phyloP scores from a whole-genome alignment of 2,329 filamentous ascomycete species.

The Aspergillus phoenicis region DNA sequence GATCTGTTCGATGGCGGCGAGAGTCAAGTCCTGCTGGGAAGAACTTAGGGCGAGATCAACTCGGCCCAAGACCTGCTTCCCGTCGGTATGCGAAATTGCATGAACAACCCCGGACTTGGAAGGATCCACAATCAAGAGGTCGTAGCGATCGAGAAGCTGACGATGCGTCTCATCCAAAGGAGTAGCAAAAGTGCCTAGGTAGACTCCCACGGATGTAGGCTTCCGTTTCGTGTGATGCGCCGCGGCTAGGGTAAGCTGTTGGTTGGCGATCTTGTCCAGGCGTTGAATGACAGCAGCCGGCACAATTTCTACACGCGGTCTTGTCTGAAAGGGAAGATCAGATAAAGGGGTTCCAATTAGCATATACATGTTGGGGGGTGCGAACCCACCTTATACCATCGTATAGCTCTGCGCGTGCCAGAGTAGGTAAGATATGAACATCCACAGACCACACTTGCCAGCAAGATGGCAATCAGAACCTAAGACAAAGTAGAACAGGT shows the following conservation, averaged over 20 bases:
- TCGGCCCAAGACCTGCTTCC: constrained; percentile 35
- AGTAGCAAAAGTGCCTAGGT: constrained; percentile 43
- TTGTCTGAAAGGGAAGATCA: constrained; percentile 25
- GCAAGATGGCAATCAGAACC: constrained; percentile 39
- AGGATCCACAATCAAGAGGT: constrained; percentile 50
- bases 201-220: constrained; percentile 46
- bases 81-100: constrained; percentile 30
- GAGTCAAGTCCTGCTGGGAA: constrained; percentile 22
- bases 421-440: constrained; percentile 35
- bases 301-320: constrained; percentile 26
- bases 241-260: constrained; percentile 25
- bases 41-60: constrained; percentile 33
- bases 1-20: constrained; percentile 33
- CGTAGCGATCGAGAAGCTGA: constrained; percentile 46
- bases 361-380: background rate
- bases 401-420: constrained; percentile 22
- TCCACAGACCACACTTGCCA: constrained; percentile 34
- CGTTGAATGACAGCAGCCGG: constrained; percentile 26
- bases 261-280: constrained; percentile 27
- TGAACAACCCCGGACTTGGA: constrained; percentile 39
- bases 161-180: constrained; percentile 36
- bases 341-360: background rate
- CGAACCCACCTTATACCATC: constrained; percentile 33
- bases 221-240: constrained; percentile 23
- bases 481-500: constrained; percentile 19